Evolutionary conservation across 129 eudicot genomes (phyloP).

Genomic region (Daucus carota): DH1_v3.0 NC_030383.2:45021501-45022000

Average conservation of each 20-base stretch:
- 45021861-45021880: slow-evolving; percentile 38
- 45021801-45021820: slow-evolving; percentile 39
- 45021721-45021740: slow-evolving; percentile 26
- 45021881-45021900: slow-evolving; percentile 56
- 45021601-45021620: no score
- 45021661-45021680: neutral
- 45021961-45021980: neutral
- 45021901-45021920: no score
- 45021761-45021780: slow-evolving; percentile 38
- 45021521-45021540: slow-evolving; percentile 31
- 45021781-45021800: slow-evolving; percentile 33
- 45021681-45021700: neutral
- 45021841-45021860: slow-evolving; percentile 54
- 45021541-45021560: slow-evolving; percentile 15
- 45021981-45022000: neutral
- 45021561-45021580: slow-evolving; percentile 22
- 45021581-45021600: no score
- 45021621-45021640: no score
- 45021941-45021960: neutral
- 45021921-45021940: no score
- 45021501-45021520: slow-evolving; percentile 46
- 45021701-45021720: slow-evolving; percentile 28
- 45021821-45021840: slow-evolving; percentile 60
- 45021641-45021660: no score
- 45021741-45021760: slow-evolving; percentile 19